A percentile compares a stretch with the other conserved stretches of the same genome.
Conservation (phyloP, 805 yeast genomes). For the Peterozyma xylosa region DNA sequence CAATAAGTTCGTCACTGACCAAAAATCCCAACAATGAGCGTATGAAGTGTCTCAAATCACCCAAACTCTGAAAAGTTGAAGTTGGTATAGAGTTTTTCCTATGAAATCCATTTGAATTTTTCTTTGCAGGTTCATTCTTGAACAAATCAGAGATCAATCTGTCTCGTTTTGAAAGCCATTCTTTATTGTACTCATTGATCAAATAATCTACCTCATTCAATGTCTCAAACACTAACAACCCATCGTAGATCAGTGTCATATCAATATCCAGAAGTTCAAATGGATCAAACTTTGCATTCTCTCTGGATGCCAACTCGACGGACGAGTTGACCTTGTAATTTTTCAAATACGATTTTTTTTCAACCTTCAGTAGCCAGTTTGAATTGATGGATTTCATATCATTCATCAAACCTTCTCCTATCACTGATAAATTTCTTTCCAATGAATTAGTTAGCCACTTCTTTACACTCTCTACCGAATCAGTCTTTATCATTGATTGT, state of each 20-base stretch:
- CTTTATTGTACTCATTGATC: slow-evolving; percentile 57
- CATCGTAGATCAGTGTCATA: slow-evolving; percentile 72
- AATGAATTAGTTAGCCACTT: slow-evolving; percentile 58
- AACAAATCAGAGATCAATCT: slow-evolving; percentile 61
- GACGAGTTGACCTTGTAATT: slow-evolving; percentile 76
- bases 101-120: slow-evolving; percentile 4
- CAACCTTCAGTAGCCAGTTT: slow-evolving; percentile 48
- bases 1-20: slow-evolving; percentile 64
- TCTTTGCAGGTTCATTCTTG: slow-evolving; percentile 30
- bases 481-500: slow-evolving; percentile 64
- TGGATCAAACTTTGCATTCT: slow-evolving; percentile 39
- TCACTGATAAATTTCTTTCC: slow-evolving; percentile 48
- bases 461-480: slow-evolving; percentile 57
- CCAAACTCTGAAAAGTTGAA: slow-evolving; percentile 24
- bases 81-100: slow-evolving; percentile 7
- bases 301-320: slow-evolving; percentile 71
- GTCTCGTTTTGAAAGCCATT: slow-evolving; percentile 63
- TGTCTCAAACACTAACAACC: slow-evolving; percentile 73
- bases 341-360: slow-evolving; percentile 33
- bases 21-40: slow-evolving; percentile 68
- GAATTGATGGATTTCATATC: slow-evolving; percentile 49
- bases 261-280: slow-evolving; percentile 43
- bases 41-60: slow-evolving; percentile 47
- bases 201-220: slow-evolving; percentile 59
- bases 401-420: slow-evolving; percentile 52